Base-by-base conservation (phyloP, 2,329 filamentous ascomycete species). In the Sporothrix globosa region DNA sequence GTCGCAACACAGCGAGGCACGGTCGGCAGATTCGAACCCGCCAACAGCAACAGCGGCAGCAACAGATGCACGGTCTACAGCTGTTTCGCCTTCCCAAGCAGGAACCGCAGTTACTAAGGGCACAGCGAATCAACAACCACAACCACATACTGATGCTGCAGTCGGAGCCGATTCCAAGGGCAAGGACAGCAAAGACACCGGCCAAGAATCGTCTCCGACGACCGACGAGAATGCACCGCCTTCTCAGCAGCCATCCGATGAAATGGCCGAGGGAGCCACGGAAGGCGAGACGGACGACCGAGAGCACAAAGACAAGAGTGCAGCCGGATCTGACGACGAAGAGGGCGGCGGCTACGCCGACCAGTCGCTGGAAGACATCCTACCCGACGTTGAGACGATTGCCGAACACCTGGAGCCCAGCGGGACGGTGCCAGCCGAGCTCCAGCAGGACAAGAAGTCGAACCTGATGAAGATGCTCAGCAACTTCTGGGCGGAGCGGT, bases 401-500 rank as follows among this genome's bases (percentile, higher is more conserved):
- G 87, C 87, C 1, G 86, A 88, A 63, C 86, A 86, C 72, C 83
- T 89, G 73, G 90, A 88, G 74, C 85, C 85, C 4, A 87, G 82
- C 75, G 83, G 83, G 1, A 88, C 89, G 68, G 85, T 89, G 30
- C 85, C 86, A 0, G 80, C 92, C 11, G 93, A 97, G 75, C 85
- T 99, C 14, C 93, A 93, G 0, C 97, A 93, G 76, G 93, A 98
- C 77, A 93, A 97, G 77, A 96, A 95, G 79, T 94, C 90, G 70
- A 97, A 93, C 60, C 83, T 98, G 74, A 91, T 99, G 88, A 97
- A 96, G 78, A 93, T 97, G 83, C 85, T 99, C 60, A 96, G 93
- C 19, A 97, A 95, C 76, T 99, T 99, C 80, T 99, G 96, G 96
- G 96, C 96, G 2, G 96, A 99, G 80, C 89, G 96, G 68, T 98